Evolutionary conservation across 2,329 filamentous ascomycete species (phyloP), one percentile per base, ranked within the genome.

Genomic region (Phaeosphaeria sp.): DNA sequence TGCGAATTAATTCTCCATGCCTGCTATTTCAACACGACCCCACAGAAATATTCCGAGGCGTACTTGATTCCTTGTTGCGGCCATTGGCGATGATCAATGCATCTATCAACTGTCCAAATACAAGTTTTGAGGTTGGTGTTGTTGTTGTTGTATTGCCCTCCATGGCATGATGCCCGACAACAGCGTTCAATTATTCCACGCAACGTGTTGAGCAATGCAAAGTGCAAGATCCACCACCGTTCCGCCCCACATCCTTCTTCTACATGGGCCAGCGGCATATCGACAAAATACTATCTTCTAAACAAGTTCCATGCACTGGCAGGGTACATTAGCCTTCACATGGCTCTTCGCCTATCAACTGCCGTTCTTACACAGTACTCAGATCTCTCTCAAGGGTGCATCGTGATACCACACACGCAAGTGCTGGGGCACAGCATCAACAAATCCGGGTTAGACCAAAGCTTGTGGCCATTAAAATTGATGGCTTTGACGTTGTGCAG

Each of bases 381-480:
- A 54, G 25, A 42, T 22, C 46, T 21, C 18, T 50, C 23, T 52
- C 56, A 47, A 44, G 55, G 22, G 50, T 52, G 51, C 50, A 56
- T 47, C 36, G 56, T 59, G 53, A 60, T 54, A 58, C 50, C 47
- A 55, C 47, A 55, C 48, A 56, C 23, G 42, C 57, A 49, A 52
- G 51, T 54, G 53, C 50, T 60, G 57, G 44, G 58, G 50, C 54
- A 53, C 63, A 55, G 53, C 55, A 46, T 30, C 50, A 43, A 60
- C 55, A 46, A 42, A 61, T 66, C 64, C 68, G 56, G 70, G 66
- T 64, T 56, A 60, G 41, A 25, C 46, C 58, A 61, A 51, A 59
- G 50, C 41, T 66, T 41, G 18, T 15, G 30, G 18, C 62, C 46
- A 68, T 73, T 62, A 69, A 72, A 62, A 61, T 67, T 68, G 56